A percentile compares a stretch with the other conserved stretches of the same genome.
These are phyloP conservation scores for Aspergillus funiculosus DNA, from an alignment of 495 filamentous ascomycete genomes.

Conservation along the genomic window DNA sequence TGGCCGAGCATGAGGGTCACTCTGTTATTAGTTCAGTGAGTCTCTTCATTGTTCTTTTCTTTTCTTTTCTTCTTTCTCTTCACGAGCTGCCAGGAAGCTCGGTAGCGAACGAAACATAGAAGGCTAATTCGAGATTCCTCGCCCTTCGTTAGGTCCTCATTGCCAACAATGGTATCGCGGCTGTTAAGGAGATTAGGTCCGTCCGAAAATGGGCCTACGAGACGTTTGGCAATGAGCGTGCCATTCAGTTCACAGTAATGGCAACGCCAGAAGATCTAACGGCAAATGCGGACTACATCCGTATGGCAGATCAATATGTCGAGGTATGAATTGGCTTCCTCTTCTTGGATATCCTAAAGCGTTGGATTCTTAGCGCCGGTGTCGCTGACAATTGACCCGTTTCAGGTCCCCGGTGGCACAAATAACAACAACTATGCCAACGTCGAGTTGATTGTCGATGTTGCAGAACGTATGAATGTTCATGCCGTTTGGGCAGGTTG, in stretches of 20 bases:
- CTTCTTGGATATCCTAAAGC: too few species aligned
- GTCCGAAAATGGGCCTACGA: constrained; percentile 99
- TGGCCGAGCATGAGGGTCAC: constrained; percentile 82
- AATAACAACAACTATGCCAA: constrained; percentile 99
- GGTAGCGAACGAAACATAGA: neutral
- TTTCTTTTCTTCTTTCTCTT: too few species aligned
- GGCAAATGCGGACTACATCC: constrained; percentile 98
- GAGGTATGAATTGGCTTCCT: constrained; percentile 56
- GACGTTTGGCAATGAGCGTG: constrained; percentile 94
- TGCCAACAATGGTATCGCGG: constrained; percentile 99
- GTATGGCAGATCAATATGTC: constrained; percentile 99
- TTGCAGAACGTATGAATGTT: constrained; percentile 97
- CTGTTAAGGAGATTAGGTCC: constrained; percentile 97
- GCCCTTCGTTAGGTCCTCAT: constrained; percentile 73
- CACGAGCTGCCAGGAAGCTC: too few species aligned
- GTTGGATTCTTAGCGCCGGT: too few species aligned
- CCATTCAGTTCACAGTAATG: constrained; percentile 99
- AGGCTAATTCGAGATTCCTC: neutral
- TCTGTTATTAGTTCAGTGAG: constrained; percentile 95
- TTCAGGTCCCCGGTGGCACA: constrained; percentile 82
- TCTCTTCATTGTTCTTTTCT: too few species aligned
- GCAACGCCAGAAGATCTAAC: constrained; percentile 97
- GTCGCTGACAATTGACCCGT: neutral
- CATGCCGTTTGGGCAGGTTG: constrained; percentile 99
- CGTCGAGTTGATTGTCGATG: constrained; percentile 97